phyloP scores from a whole-genome alignment of 306 rosid species.

The Citrullus amarus region DNA sequence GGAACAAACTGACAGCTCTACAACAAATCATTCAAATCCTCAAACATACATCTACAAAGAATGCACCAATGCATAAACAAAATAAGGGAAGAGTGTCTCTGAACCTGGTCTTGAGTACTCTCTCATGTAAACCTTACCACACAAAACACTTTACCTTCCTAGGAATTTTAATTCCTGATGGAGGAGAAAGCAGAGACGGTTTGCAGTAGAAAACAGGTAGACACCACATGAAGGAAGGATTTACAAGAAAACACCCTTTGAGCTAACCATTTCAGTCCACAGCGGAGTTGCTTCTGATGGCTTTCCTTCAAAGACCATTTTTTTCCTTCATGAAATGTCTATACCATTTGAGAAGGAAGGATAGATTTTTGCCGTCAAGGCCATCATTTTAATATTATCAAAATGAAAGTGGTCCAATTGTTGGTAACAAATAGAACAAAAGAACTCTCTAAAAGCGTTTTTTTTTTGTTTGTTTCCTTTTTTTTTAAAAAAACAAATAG shows the following conservation, averaged over 20 bases:
- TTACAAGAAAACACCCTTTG: neutral
- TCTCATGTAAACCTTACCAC: too few relatives aligned
- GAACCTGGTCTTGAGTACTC: too few relatives aligned
- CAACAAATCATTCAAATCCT: neutral
- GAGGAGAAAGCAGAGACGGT: too few relatives aligned
- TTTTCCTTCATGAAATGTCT: neutral
- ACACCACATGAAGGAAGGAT: too few relatives aligned
- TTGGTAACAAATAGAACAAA: neutral
- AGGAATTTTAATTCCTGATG: too few relatives aligned
- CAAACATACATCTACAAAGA: neutral
- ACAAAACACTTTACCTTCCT: too few relatives aligned
- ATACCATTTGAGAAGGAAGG: neutral
- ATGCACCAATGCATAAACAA: neutral
- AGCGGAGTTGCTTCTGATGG: neutral
- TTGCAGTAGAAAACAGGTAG: too few relatives aligned
- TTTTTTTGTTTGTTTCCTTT: too few relatives aligned
- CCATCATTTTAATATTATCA: neutral
- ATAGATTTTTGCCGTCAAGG: neutral
- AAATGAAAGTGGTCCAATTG: neutral
- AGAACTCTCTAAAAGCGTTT: too few relatives aligned
- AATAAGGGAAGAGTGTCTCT: neutral
- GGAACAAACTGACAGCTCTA: neutral
- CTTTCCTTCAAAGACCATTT: neutral
- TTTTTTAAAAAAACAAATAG: too few relatives aligned
- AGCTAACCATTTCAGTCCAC: neutral